These are phyloP conservation scores for Yamadazyma diospyri DNA, from an alignment of 1,139 yeast species.

Conservation along the genomic window DNA sequence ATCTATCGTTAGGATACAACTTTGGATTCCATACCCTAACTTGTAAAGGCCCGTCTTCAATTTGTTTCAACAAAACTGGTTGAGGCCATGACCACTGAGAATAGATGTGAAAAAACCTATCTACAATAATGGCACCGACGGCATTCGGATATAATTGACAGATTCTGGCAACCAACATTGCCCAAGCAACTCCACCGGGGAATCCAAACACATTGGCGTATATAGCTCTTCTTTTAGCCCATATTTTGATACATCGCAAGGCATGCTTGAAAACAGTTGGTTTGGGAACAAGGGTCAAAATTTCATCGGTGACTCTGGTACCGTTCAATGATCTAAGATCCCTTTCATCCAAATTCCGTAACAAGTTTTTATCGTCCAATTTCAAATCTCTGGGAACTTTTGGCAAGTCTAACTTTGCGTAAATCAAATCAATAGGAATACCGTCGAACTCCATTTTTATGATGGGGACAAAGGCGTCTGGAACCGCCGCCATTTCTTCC, in stretches of 20 bases:
- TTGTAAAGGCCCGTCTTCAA: constrained; percentile 96
- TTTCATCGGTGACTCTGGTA: constrained; percentile 96
- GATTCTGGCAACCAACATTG: constrained; percentile 94
- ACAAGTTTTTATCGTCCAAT: constrained; percentile 76
- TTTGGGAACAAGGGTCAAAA: constrained; percentile 82
- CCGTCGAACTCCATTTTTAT: constrained; percentile 85
- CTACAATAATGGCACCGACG: constrained; percentile 84
- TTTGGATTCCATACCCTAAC: constrained; percentile 97
- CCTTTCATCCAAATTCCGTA: constrained; percentile 83
- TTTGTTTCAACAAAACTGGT: constrained; percentile 86
- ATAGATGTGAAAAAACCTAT: constrained; percentile 82
- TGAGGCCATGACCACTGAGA: constrained; percentile 98
- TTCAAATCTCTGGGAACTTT: constrained; percentile 74
- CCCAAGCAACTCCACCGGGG: constrained; percentile 99
- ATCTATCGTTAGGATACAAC: constrained; percentile 80
- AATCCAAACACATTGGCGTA: constrained; percentile 95
- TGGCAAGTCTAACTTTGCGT: constrained; percentile 77
- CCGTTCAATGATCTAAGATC: constrained; percentile 90
- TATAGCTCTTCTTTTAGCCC: constrained; percentile 95
- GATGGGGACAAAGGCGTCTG: constrained; percentile 96
- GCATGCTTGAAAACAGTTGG: constrained; percentile 93
- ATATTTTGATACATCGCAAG: constrained; percentile 82
- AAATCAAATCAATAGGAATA: constrained; percentile 84
- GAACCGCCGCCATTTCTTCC: constrained; percentile 88
- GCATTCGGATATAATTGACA: constrained; percentile 97